These are phyloP conservation scores for Ganoderma lingzhi DNA, from an alignment of 1,284 basidiomycete genomes.

Conservation along the genomic window DNA sequence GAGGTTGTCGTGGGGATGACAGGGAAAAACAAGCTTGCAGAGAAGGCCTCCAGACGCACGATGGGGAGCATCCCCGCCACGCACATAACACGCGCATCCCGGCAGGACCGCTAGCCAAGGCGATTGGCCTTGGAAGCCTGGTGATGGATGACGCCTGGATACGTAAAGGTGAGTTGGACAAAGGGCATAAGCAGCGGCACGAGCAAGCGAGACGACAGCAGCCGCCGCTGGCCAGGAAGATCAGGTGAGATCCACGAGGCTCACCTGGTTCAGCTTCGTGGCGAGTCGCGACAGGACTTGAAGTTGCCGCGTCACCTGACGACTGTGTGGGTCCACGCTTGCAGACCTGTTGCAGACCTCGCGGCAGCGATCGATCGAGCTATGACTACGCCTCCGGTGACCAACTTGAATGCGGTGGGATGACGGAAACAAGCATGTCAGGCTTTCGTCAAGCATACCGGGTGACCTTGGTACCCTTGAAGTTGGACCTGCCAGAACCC, in stretches of 20 bases:
- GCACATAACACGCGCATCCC: background rate
- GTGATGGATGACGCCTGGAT: background rate
- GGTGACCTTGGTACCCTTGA: too few relatives aligned
- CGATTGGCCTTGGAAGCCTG: background rate
- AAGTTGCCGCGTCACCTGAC: background rate
- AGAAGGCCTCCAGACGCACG: too few relatives aligned
- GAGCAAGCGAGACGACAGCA: background rate
- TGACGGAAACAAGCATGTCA: too few relatives aligned
- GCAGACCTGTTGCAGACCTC: background rate
- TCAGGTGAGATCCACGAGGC: background rate
- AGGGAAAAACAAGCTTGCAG: too few relatives aligned
- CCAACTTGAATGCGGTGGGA: too few relatives aligned
- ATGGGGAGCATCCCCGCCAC: too few relatives aligned
- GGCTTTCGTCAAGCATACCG: too few relatives aligned
- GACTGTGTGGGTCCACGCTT: background rate
- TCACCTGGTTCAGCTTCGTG: background rate
- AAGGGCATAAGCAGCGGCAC: background rate
- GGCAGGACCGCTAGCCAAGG: background rate
- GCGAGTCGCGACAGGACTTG: background rate
- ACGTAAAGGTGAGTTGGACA: background rate
- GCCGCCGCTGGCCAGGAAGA: background rate
- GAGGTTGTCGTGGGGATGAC: too few relatives aligned
- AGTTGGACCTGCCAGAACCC: too few relatives aligned
- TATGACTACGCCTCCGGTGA: too few relatives aligned
- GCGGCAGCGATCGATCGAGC: background rate